These are phyloP conservation scores for Noccaea caerulescens DNA, from an alignment of 345 rosid genomes.

Conservation along the genomic window DNA sequence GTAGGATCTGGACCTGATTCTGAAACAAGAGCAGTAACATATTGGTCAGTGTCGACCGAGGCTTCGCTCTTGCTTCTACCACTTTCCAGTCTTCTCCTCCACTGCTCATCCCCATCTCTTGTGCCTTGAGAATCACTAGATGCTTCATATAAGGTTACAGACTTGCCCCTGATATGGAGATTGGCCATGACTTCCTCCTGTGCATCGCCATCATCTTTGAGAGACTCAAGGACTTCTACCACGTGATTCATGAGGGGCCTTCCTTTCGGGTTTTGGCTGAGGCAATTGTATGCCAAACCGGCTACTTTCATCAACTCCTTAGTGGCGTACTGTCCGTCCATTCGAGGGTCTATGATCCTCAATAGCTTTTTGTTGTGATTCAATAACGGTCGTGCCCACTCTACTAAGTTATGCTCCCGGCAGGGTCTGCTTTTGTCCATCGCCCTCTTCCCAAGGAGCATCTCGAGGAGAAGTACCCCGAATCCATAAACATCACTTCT, in stretches of 20 bases:
- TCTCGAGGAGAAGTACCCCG: conserved; percentile 92
- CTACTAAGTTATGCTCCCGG: conserved; percentile 90
- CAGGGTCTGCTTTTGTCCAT: conserved; percentile 92
- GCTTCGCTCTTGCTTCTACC: conserved; percentile 59
- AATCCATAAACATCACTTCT: conserved; percentile 96
- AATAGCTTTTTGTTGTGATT: conserved; percentile 83
- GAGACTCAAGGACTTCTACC: conserved; percentile 73
- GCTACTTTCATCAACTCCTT: conserved; percentile 76
- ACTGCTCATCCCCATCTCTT: conserved; percentile 30
- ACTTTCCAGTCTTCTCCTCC: conserved; percentile 44
- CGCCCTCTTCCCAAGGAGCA: conserved; percentile 94
- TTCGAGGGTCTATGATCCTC: conserved; percentile 85
- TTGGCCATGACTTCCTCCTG: conserved; percentile 53
- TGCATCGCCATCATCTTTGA: conserved; percentile 47
- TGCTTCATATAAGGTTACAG: conserved; percentile 62
- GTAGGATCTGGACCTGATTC: conserved; percentile 32
- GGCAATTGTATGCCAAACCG: conserved; percentile 77
- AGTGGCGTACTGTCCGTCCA: conserved; percentile 81
- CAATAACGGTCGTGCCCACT: conserved; percentile 93
- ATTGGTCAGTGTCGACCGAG: conserved; percentile 12
- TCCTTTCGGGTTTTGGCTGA: conserved; percentile 84
- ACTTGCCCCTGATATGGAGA: conserved; percentile 44
- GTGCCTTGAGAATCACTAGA: conserved; percentile 39
- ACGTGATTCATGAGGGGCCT: conserved; percentile 65
- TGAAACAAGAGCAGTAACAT: conserved; percentile 31